Base-by-base conservation (phyloP, 371 early-diverging fungal species). In the Circinella minor region DNA sequence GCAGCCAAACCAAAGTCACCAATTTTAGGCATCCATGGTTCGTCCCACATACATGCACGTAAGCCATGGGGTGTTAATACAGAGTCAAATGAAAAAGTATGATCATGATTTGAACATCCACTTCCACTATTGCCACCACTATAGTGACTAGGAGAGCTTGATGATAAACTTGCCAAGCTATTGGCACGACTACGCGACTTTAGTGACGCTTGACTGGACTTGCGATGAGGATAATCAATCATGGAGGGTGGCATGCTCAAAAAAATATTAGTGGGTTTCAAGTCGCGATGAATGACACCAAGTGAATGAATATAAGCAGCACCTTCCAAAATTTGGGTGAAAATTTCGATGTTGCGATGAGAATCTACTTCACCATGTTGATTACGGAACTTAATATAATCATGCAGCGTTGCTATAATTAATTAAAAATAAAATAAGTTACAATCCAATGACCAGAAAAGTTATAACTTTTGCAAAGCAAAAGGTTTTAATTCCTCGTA, bases 1-100 rank as follows among this genome's bases (percentile, higher is more conserved):
- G 90, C 88, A 11, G 92, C 95, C 61, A 96, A 79, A 6, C 96
- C 96, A 82, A 96, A 96, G 75, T 96, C 96, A 3, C 96, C 95
- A 69, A 96, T 91, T 67, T 92, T 96, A 1, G 90, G 89, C 1
- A 87, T 74, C 75, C 87, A 79, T 15, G 57, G 57, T 37, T 85
- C 87, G 34, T 87, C 82, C 71, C 76, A 76, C 67, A 77, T 72
- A 65, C 82, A 77, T 69, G 79, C 71, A 37, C 81, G 75, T 7
- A 83, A 65, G 7, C 74, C 81, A 20, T 79, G 74, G 1, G 68
- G 59, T 0, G 73, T 72, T 11, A 63, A 66, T 1, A 70, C 72
- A 14, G 71, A 65, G 18, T 78, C 75, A 43, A 68, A 70, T 2
- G 74, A 76, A 63, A 74, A 71, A 17, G 69, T 66, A 63, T 74